Percentiles rank a stretch among this genome's conserved stretches.
Conservation (phyloP, 768 basidiomycete species). For the Amanita phalloides region DNA sequence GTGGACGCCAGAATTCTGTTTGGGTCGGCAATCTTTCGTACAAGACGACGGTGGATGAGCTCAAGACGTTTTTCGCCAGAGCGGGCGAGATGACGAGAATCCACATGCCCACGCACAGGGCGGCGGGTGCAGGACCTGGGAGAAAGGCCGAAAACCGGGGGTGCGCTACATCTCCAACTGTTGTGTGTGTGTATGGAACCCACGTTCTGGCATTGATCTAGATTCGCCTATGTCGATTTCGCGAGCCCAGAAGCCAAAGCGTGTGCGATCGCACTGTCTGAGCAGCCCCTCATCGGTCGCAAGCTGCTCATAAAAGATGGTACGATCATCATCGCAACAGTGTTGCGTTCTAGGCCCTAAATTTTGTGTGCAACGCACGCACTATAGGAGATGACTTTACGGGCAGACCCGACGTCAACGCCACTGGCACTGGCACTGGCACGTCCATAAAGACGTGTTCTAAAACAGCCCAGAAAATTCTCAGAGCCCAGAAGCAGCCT, state of each 20-base stretch:
- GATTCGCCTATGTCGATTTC: constrained; percentile 97
- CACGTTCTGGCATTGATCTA: constrained; percentile 16
- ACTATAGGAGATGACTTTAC: too few relatives aligned
- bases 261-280: constrained; percentile 71
- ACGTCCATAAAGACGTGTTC: constrained; percentile 25
- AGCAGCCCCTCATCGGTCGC: constrained; percentile 74
- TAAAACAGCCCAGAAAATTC: constrained; percentile 70
- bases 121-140: constrained; percentile 28
- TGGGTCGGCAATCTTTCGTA: constrained; percentile 96
- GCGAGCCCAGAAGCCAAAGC: constrained; percentile 62
- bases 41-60: constrained; percentile 70
- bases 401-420: too few relatives aligned
- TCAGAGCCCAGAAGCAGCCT: constrained; percentile 70
- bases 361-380: too few relatives aligned
- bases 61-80: constrained; percentile 60
- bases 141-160: constrained; percentile 65
- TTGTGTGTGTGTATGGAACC: too few relatives aligned
- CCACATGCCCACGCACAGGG: constrained; percentile 72
- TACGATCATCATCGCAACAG: constrained; percentile 13
- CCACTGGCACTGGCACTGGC: too few relatives aligned
- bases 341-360: background rate
- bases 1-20: constrained; percentile 63
- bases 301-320: constrained; percentile 92
- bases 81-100: constrained; percentile 62
- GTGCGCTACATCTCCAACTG: constrained; percentile 21